phyloP scores from a whole-genome alignment of 352 stramenopile species.

The Globisporangium alternatum region DNA sequence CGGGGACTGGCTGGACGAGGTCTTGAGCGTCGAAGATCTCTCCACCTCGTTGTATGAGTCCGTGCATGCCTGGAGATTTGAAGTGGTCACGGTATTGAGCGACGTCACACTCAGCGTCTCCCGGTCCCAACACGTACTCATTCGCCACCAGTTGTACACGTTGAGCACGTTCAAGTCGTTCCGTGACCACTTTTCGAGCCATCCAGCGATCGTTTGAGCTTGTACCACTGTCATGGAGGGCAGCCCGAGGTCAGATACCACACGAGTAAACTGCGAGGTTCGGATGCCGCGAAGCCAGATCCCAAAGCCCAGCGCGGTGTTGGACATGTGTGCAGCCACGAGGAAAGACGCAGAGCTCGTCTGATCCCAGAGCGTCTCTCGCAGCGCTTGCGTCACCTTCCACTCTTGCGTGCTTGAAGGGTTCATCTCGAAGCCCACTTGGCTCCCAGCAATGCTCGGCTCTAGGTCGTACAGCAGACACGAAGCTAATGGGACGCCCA shows the following conservation, averaged over 20 bases:
- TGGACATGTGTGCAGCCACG: conserved; percentile 24
- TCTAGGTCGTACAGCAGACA: conserved; percentile 65
- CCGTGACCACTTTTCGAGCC: conserved; percentile 33
- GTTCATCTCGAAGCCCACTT: conserved; percentile 71
- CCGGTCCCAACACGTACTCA: conserved; percentile 40
- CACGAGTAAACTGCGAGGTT: conserved; percentile 20
- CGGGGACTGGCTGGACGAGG: conserved; percentile 27
- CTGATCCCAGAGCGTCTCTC: conserved; percentile 34
- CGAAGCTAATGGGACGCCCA: conserved; percentile 29
- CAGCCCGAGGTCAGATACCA: conserved; percentile 15
- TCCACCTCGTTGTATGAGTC: conserved; percentile 30
- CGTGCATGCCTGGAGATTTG: conserved; percentile 21
- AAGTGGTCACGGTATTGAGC: conserved; percentile 13
- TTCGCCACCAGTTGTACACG: conserved; percentile 54
- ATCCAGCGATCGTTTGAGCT: conserved; percentile 27
- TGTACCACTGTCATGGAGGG: conserved; percentile 22
- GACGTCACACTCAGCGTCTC: conserved; percentile 22
- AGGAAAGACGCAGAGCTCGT: conserved; percentile 39
- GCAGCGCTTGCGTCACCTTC: conserved; percentile 20
- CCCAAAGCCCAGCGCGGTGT: conserved; percentile 31
- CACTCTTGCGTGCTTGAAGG: conserved; percentile 17
- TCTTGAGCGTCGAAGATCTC: conserved; percentile 14
- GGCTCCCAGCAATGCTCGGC: conserved; percentile 37
- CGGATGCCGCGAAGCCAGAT: conserved; percentile 41
- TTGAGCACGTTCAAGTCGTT: conserved; percentile 40